These are phyloP conservation scores for Pyrenophora graminea DNA, from an alignment of 2,329 filamentous ascomycete species.

Conservation along the genomic window DNA sequence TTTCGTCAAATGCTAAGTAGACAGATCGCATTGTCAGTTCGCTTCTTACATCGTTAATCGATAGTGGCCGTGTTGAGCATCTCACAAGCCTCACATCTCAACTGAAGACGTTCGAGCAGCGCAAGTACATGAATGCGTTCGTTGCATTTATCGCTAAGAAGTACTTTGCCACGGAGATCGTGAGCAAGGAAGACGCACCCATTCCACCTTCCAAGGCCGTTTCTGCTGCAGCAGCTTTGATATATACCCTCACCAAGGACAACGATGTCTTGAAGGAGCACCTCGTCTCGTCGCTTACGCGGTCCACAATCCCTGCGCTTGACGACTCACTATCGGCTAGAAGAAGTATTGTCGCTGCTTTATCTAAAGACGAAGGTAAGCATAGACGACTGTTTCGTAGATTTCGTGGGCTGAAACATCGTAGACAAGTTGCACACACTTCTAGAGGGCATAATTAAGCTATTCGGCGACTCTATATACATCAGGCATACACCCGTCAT, in stretches of 20 bases:
- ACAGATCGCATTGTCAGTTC: constrained; percentile 30
- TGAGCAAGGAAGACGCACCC: constrained; percentile 16
- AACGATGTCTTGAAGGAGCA: constrained; percentile 40
- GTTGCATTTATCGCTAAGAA: constrained; percentile 32
- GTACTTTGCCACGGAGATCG: constrained; percentile 18
- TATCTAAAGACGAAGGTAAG: constrained; percentile 49
- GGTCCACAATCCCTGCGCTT: constrained; percentile 43
- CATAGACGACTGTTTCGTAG: background rate
- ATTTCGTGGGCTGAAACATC: constrained; percentile 18
- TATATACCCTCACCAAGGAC: constrained; percentile 28
- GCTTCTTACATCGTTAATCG: constrained; percentile 22
- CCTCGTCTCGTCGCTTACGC: constrained; percentile 42
- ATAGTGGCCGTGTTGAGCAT: constrained; percentile 9
- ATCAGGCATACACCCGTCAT: constrained; percentile 83
- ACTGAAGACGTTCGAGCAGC: constrained; percentile 56
- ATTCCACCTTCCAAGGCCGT: constrained; percentile 24
- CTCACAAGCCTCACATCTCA: constrained; percentile 47
- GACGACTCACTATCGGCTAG: constrained; percentile 35
- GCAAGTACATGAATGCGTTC: constrained; percentile 47
- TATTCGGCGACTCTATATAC: constrained; percentile 85
- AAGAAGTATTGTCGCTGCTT: constrained; percentile 48
- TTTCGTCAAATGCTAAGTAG: constrained; percentile 1
- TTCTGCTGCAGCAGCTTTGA: constrained; percentile 30
- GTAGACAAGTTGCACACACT: constrained; percentile 57
- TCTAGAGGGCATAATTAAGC: constrained; percentile 69